phyloP scores from a whole-genome alignment of 768 basidiomycete species.

The Boletus subparvulus region DNA sequence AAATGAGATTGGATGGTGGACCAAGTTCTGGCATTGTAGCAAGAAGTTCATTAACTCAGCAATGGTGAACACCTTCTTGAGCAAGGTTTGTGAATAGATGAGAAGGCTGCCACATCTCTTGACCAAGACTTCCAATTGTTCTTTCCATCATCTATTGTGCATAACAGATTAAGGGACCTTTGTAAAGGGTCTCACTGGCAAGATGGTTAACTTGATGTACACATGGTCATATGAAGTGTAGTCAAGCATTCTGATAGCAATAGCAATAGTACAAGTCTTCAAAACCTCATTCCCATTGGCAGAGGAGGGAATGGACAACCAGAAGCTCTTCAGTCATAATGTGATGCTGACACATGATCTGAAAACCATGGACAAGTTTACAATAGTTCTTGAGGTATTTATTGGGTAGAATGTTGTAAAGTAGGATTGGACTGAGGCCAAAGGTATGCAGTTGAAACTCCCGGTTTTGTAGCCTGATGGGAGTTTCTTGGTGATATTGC shows the following conservation, averaged over 20 bases:
- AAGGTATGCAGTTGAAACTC: conserved; percentile 19
- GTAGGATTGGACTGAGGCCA: conserved; percentile 15
- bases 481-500: conserved; percentile 22
- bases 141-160: no score
- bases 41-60: no score
- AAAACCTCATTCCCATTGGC: background rate
- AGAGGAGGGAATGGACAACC: background rate
- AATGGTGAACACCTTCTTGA: no score
- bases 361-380: background rate
- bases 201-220: background rate
- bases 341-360: background rate
- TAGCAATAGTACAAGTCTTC: background rate
- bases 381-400: conserved; percentile 8
- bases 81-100: no score
- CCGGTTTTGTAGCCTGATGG: conserved; percentile 24
- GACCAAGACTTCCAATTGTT: no score
- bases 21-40: no score
- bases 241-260: background rate
- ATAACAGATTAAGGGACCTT: background rate
- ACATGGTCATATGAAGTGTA: background rate
- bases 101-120: no score
- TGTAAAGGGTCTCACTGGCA: background rate
- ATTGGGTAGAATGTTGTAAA: conserved; percentile 5
- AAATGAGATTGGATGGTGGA: no score
- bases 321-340: background rate